Conservation (phyloP, 2,329 filamentous ascomycete genomes). For the Xylariaceae sp. region DNA sequence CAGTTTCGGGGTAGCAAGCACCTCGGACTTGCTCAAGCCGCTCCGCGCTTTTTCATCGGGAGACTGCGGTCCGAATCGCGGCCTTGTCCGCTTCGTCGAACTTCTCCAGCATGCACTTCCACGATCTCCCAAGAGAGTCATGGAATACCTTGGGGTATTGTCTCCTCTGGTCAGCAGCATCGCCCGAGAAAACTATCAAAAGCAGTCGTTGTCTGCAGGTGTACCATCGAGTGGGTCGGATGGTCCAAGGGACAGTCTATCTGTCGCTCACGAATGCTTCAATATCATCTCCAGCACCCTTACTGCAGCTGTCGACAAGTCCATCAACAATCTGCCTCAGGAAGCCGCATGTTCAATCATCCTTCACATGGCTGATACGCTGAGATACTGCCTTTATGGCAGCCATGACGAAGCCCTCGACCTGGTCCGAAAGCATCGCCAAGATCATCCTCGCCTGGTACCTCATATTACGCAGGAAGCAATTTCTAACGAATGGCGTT, state of each 20-base stretch:
- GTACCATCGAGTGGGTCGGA: constrained; percentile 14
- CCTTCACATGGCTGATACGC: constrained; percentile 34
- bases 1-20: constrained; percentile 22
- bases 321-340: constrained; percentile 41
- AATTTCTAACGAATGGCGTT: constrained; percentile 59
- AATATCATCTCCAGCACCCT: constrained; percentile 34
- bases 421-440: constrained; percentile 24
- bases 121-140: constrained; percentile 36
- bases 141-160: constrained; percentile 35
- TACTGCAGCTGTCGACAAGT: constrained; percentile 44
- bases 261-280: constrained; percentile 36
- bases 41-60: constrained; percentile 33
- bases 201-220: constrained; percentile 9
- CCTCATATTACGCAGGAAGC: constrained; percentile 37
- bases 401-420: constrained; percentile 29
- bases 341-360: constrained; percentile 36
- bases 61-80: constrained; percentile 33
- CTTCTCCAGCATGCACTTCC: constrained; percentile 31
- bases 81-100: constrained; percentile 35
- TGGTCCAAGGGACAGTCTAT: constrained; percentile 27
- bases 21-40: constrained; percentile 29
- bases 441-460: constrained; percentile 30
- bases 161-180: constrained; percentile 15
- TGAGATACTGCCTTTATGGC: constrained; percentile 32
- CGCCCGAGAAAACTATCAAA: constrained; percentile 22